phyloP scores from a whole-genome alignment of 495 filamentous ascomycete species.

The Patellaria atrata region DNA sequence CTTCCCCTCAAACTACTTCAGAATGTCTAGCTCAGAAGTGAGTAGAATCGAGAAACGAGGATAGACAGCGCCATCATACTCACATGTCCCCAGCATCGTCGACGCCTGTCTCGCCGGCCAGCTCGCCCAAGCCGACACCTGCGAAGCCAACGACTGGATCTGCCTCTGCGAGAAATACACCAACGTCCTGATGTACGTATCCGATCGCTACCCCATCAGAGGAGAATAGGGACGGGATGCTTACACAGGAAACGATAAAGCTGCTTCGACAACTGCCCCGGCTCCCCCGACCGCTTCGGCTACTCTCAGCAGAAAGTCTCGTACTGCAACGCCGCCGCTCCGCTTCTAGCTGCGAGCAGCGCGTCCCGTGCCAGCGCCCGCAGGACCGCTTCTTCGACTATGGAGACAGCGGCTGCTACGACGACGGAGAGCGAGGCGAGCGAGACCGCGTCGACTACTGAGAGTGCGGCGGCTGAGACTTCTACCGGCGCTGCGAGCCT shows the following conservation, averaged over 20 bases:
- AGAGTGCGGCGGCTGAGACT: not conserved
- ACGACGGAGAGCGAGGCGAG: not conserved
- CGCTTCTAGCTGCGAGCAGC: slow-evolving; percentile 6
- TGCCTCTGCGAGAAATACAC: slow-evolving; percentile 24
- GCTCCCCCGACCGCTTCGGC: slow-evolving; percentile 1
- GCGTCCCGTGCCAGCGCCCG: slow-evolving; percentile 3
- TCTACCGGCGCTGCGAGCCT: slow-evolving; percentile 11
- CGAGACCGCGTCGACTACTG: not conserved
- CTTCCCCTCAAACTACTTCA: slow-evolving; percentile 1
- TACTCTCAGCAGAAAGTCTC: slow-evolving; percentile 16
- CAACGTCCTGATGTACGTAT: slow-evolving; percentile 18
- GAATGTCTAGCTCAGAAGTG: slow-evolving; percentile 18
- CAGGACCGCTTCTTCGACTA: not conserved
- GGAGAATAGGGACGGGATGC: no score
- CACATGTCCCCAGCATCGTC: slow-evolving; percentile 18
- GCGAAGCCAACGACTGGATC: slow-evolving; percentile 24
- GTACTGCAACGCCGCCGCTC: slow-evolving; percentile 23
- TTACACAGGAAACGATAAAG: no score
- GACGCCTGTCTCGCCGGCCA: slow-evolving; percentile 18
- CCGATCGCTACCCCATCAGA: not conserved
- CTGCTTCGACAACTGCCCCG: slow-evolving; percentile 28
- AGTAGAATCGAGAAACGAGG: not conserved
- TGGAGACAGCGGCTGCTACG: slow-evolving; percentile 3
- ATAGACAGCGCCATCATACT: slow-evolving; percentile 2
- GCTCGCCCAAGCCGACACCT: slow-evolving; percentile 16